These are phyloP conservation scores for Dovyalis caffra DNA, from an alignment of 345 rosid species.

Conservation along the genomic window DNA sequence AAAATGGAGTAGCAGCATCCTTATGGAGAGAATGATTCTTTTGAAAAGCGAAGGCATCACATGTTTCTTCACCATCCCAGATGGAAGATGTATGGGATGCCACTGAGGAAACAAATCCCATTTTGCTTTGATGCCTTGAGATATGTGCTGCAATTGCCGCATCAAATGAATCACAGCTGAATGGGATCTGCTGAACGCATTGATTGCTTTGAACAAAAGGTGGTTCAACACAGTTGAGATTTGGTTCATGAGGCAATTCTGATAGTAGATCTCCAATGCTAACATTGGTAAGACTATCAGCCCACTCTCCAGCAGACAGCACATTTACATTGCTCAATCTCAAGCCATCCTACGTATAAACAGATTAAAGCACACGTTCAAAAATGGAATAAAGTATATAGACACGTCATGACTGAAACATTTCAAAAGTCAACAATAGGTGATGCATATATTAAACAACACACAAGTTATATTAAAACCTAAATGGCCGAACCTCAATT, in stretches of 20 bases:
- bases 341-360: slow-evolving; percentile 39
- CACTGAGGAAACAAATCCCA: slow-evolving; percentile 35
- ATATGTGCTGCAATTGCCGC: slow-evolving; percentile 98
- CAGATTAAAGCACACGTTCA: slow-evolving; percentile 16
- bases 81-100: slow-evolving; percentile 58
- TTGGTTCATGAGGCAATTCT: slow-evolving; percentile 56
- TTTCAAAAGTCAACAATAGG: not conserved
- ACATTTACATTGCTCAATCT: slow-evolving; percentile 37
- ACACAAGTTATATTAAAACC: not conserved
- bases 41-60: slow-evolving; percentile 91
- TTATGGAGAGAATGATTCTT: slow-evolving; percentile 30
- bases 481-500: not conserved
- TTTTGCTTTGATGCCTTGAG: slow-evolving; percentile 68
- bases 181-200: slow-evolving; percentile 56
- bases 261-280: slow-evolving; percentile 89
- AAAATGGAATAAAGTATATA: not conserved
- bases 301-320: slow-evolving; percentile 85
- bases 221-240: slow-evolving; percentile 37
- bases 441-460: not conserved
- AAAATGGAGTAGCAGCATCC: slow-evolving; percentile 35
- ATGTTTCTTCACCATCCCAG: slow-evolving; percentile 98
- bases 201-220: slow-evolving; percentile 44
- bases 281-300: slow-evolving; percentile 89
- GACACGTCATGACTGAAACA: not conserved
- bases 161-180: slow-evolving; percentile 94